Conservation (phyloP, 306 rosid genomes). For the Datisca glomerata region DNA sequence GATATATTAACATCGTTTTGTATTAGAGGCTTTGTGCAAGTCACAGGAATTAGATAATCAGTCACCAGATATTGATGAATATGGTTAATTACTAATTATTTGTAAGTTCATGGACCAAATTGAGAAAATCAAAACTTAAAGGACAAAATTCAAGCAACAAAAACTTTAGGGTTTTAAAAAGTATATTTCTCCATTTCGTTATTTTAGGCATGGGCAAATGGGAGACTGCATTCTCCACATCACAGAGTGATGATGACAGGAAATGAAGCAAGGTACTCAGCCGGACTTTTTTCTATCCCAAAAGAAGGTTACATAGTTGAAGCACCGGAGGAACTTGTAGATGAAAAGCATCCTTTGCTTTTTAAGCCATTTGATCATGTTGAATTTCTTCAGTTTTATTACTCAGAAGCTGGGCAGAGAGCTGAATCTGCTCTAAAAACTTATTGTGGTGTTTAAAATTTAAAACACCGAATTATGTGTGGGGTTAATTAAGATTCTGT, state of each 20-base stretch:
- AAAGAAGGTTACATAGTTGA: constrained; percentile 33
- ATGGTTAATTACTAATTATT: no score
- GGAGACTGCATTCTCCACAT: constrained; percentile 40
- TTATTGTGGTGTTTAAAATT: constrained; percentile 34
- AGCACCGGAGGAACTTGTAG: constrained; percentile 56
- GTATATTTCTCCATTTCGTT: no score
- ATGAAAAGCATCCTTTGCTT: constrained; percentile 55
- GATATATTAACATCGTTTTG: no score
- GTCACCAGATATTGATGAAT: no score
- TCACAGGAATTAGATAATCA: no score
- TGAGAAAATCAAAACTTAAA: background rate
- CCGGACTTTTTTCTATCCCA: constrained; percentile 48
- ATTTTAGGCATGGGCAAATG: constrained; percentile 83
- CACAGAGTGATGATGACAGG: constrained; percentile 70
- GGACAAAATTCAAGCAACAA: background rate
- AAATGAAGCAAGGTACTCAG: constrained; percentile 44
- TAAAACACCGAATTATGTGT: no score
- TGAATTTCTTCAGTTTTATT: constrained; percentile 27
- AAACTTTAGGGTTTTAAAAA: background rate
- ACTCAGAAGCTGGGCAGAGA: constrained; percentile 27
- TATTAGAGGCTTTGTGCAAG: no score
- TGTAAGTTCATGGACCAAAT: no score
- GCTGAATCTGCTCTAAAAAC: constrained; percentile 26
- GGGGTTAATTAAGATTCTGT: no score
- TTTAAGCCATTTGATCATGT: constrained; percentile 49